phyloP scores from a whole-genome alignment of 1,284 basidiomycete genomes.

The Flammula alnicola region DNA sequence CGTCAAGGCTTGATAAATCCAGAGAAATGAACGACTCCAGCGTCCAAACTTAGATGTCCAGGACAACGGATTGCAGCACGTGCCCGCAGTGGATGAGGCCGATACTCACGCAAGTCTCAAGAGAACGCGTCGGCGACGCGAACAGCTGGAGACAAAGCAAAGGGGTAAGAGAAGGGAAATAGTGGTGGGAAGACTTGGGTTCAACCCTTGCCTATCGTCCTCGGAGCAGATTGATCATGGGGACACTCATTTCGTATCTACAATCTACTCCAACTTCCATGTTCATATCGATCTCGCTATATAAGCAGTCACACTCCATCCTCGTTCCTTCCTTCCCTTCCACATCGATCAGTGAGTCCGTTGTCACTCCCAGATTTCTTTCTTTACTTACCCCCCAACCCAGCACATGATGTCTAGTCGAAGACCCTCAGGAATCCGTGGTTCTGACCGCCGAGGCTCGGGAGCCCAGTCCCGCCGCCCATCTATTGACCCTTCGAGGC shows the following conservation, averaged over 20 bases:
- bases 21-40: too few species aligned
- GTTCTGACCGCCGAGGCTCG: conserved; percentile 20
- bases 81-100: too few species aligned
- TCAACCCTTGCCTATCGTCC: too few species aligned
- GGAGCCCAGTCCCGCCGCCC: conserved; percentile 43
- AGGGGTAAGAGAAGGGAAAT: too few species aligned
- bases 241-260: background rate
- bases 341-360: too few species aligned
- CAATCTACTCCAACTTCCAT: conserved; percentile 4
- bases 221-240: conserved; percentile 4
- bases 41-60: too few species aligned
- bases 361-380: background rate
- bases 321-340: conserved; percentile 7
- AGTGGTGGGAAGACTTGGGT: too few species aligned
- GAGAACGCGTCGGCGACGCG: too few species aligned
- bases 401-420: conserved; percentile 14
- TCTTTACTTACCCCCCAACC: background rate
- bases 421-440: conserved; percentile 21
- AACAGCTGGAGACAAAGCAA: too few species aligned
- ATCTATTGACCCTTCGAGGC: conserved; percentile 76
- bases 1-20: too few species aligned
- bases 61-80: too few species aligned
- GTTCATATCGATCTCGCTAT: conserved; percentile 10
- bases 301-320: conserved; percentile 13
- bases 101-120: too few species aligned